Conservation (phyloP, 1,284 basidiomycete species). For the Fomes fomentarius region DNA sequence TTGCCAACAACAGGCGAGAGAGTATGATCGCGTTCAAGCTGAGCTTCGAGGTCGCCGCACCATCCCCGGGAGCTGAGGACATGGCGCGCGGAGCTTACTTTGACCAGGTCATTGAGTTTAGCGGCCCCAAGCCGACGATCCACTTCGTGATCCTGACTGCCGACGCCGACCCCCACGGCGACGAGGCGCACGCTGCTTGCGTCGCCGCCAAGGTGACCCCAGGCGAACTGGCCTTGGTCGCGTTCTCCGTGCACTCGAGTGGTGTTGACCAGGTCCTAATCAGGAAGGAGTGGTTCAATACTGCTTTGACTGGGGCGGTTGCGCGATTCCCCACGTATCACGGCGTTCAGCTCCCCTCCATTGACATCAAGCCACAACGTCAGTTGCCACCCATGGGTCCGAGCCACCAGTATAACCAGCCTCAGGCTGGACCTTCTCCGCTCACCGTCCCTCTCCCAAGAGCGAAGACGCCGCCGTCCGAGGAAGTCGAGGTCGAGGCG, state of each 20-base stretch:
- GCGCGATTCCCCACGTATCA: conserved; percentile 66
- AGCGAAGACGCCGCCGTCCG: conserved; percentile 68
- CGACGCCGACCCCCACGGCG: conserved; percentile 76
- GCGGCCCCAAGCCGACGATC: conserved; percentile 80
- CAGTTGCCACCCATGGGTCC: conserved; percentile 38
- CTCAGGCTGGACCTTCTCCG: conserved; percentile 42
- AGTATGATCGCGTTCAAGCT: conserved; percentile 81
- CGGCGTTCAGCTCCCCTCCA: conserved; percentile 16
- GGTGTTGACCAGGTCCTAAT: conserved; percentile 85
- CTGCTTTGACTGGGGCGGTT: conserved; percentile 54
- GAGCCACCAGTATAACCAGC: conserved; percentile 18
- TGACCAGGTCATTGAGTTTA: conserved; percentile 80
- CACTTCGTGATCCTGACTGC: conserved; percentile 84
- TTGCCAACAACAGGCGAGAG: conserved; percentile 80
- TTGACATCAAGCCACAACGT: conserved; percentile 42
- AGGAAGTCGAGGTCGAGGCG: conserved; percentile 68
- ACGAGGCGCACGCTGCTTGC: conserved; percentile 79
- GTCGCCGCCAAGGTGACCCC: conserved; percentile 76
- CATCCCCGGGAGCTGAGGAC: conserved; percentile 58
- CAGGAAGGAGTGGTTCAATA: conserved; percentile 79
- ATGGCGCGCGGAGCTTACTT: conserved; percentile 59
- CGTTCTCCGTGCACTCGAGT: conserved; percentile 79
- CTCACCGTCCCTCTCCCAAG: conserved; percentile 41
- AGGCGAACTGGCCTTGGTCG: conserved; percentile 77
- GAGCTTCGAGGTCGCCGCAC: conserved; percentile 61